Conservation (phyloP, 2,329 filamentous ascomycete species). For the Endoconidiophora polonica region DNA sequence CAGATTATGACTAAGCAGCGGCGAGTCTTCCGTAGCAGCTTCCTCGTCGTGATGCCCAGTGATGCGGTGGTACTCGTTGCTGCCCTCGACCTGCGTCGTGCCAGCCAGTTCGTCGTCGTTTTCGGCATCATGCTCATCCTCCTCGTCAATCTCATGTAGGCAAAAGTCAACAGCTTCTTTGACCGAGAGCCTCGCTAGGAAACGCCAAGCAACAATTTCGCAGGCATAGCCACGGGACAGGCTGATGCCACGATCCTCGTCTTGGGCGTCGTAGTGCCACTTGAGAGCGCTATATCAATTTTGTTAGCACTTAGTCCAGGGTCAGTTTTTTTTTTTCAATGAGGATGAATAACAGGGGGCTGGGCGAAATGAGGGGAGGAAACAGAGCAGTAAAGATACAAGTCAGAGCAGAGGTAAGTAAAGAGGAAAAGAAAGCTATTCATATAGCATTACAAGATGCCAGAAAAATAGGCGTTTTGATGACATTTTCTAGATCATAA, state of each 20-base stretch:
- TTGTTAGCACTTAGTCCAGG: background rate
- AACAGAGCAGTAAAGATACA: too few species aligned
- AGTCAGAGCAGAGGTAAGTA: background rate
- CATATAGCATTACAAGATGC: background rate
- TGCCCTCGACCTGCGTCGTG: constrained; percentile 1
- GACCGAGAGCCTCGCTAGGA: constrained; percentile 53
- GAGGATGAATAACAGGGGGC: constrained; percentile 3
- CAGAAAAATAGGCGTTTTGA: background rate
- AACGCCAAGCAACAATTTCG: constrained; percentile 69
- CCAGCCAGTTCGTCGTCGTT: background rate
- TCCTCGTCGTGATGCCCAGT: constrained; percentile 23
- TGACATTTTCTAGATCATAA: constrained; percentile 14
- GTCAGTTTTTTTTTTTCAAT: constrained; percentile 3
- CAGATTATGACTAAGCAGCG: constrained; percentile 26
- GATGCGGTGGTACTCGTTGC: constrained; percentile 1
- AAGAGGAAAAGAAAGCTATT: background rate
- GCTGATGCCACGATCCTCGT: constrained; percentile 48
- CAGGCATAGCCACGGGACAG: constrained; percentile 56
- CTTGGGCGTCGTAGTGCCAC: constrained; percentile 51
- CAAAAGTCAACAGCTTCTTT: constrained; percentile 59
- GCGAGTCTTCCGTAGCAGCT: constrained; percentile 27
- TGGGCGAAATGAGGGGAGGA: background rate
- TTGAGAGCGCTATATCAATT: constrained; percentile 44
- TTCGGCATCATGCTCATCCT: background rate
- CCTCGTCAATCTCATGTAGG: constrained; percentile 50